Evolutionary conservation across 2,329 filamentous ascomycete genomes (phyloP).

Genomic region (Polychaeton citri): DNA sequence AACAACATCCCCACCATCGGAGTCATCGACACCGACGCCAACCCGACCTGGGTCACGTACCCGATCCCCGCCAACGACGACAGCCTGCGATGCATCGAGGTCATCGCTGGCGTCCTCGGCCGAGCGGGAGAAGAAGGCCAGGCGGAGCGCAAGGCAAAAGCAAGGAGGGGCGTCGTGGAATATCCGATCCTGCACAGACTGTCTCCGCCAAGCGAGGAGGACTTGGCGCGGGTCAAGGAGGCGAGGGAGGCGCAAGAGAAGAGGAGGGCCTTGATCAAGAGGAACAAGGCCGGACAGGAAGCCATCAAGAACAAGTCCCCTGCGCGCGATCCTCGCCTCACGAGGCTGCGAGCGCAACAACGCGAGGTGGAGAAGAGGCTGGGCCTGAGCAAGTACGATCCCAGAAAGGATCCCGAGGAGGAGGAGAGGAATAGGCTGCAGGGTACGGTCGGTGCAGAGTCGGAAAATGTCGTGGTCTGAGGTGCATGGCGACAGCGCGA

Average conservation of each 20-base stretch:
- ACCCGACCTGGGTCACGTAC: slow-evolving; percentile 91
- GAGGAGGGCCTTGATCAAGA: slow-evolving; percentile 1
- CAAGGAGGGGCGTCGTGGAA: slow-evolving; percentile 47
- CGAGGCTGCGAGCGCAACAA: neutral
- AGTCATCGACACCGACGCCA: slow-evolving; percentile 82
- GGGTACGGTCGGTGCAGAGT: too few relatives aligned
- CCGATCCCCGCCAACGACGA: slow-evolving; percentile 95
- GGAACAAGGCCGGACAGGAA: neutral
- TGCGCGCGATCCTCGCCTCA: neutral
- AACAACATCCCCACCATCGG: slow-evolving; percentile 89
- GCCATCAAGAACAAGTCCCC: neutral
- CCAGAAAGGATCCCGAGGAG: too few relatives aligned
- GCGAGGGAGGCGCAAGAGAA: slow-evolving; percentile 1
- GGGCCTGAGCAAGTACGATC: neutral
- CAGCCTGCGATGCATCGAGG: slow-evolving; percentile 67
- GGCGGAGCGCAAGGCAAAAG: slow-evolving; percentile 48
- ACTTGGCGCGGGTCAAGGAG: slow-evolving; percentile 3
- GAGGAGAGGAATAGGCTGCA: too few relatives aligned
- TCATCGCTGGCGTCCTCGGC: slow-evolving; percentile 77
- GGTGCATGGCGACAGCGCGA: too few relatives aligned
- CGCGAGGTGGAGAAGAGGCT: neutral
- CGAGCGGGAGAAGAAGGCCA: slow-evolving; percentile 71
- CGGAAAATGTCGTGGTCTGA: too few relatives aligned
- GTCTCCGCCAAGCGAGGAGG: slow-evolving; percentile 8
- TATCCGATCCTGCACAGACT: slow-evolving; percentile 33